Conservation (phyloP, 2,329 filamentous ascomycete species). For the Trichoderma polysporum region DNA sequence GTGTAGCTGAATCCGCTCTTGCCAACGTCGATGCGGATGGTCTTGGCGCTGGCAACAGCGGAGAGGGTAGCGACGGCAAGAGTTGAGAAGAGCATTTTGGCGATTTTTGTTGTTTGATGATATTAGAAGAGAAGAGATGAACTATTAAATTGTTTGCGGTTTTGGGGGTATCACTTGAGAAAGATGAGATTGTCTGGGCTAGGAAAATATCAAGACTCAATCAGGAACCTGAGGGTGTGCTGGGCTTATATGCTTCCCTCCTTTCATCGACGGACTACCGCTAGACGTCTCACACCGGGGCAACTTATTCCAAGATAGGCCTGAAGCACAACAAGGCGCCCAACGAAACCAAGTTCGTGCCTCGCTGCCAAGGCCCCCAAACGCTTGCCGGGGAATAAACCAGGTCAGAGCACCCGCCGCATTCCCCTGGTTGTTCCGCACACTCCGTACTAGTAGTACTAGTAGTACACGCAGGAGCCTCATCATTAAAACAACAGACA, state of each 20-base stretch:
- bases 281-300: not conserved
- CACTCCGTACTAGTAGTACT: no score
- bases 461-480: not conserved
- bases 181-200: not conserved
- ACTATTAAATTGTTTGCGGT: not conserved
- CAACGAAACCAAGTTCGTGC: not conserved
- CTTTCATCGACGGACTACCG: not conserved
- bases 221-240: constrained; percentile 1
- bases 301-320: not conserved
- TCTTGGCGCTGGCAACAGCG: constrained; percentile 29
- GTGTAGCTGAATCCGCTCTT: constrained; percentile 43
- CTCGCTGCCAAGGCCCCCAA: not conserved
- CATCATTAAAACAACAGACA: not conserved
- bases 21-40: constrained; percentile 42
- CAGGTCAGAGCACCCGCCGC: not conserved
- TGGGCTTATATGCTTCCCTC: constrained; percentile 11
- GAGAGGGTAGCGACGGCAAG: constrained; percentile 21
- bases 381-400: not conserved
- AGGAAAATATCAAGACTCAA: constrained; percentile 1
- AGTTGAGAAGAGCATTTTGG: constrained; percentile 24
- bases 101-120: not conserved
- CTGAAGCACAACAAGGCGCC: not conserved
- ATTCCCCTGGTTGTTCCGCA: not conserved
- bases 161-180: constrained; percentile 2
- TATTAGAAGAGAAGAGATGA: not conserved